These are phyloP conservation scores for Sclerotinia glacialis DNA, from an alignment of 2,329 filamentous ascomycete genomes.

Conservation along the genomic window DNA sequence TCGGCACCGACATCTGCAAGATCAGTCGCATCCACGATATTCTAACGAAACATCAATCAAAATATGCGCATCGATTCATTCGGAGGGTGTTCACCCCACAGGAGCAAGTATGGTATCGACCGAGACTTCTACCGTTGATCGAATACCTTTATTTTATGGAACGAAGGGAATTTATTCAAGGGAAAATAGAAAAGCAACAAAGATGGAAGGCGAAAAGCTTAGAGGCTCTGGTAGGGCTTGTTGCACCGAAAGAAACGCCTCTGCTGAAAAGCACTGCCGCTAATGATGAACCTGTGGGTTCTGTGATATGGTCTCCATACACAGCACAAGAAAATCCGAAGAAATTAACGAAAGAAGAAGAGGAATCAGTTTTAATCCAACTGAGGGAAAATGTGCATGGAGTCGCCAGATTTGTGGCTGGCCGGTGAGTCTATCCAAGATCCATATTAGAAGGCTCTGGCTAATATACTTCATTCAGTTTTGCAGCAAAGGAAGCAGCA, in stretches of 20 bases:
- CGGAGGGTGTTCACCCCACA: slow-evolving; percentile 24
- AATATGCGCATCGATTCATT: slow-evolving; percentile 23
- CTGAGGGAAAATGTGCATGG: slow-evolving; percentile 13
- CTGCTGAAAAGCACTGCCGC: neutral
- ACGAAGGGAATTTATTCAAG: slow-evolving; percentile 7
- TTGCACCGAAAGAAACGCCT: neutral
- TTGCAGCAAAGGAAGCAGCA: slow-evolving; percentile 70
- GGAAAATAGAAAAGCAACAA: slow-evolving; percentile 4
- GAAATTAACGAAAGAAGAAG: slow-evolving; percentile 10
- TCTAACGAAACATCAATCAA: slow-evolving; percentile 16
- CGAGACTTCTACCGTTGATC: slow-evolving; percentile 10
- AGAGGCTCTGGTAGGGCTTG: slow-evolving; percentile 12
- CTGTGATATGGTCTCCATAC: neutral
- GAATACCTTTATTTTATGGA: slow-evolving; percentile 1
- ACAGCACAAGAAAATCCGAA: neutral
- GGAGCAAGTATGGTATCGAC: slow-evolving; percentile 7
- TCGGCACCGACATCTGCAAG: slow-evolving; percentile 79
- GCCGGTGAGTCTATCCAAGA: slow-evolving; percentile 27
- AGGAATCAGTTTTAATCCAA: slow-evolving; percentile 1
- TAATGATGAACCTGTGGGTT: neutral
- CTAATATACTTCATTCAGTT: slow-evolving; percentile 26
- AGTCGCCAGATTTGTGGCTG: slow-evolving; percentile 31
- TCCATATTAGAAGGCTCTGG: neutral
- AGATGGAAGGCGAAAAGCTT: slow-evolving; percentile 3
- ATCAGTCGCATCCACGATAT: slow-evolving; percentile 56